Base-by-base conservation (phyloP, 306 rosid species). In the Malus asiatica region DNA sequence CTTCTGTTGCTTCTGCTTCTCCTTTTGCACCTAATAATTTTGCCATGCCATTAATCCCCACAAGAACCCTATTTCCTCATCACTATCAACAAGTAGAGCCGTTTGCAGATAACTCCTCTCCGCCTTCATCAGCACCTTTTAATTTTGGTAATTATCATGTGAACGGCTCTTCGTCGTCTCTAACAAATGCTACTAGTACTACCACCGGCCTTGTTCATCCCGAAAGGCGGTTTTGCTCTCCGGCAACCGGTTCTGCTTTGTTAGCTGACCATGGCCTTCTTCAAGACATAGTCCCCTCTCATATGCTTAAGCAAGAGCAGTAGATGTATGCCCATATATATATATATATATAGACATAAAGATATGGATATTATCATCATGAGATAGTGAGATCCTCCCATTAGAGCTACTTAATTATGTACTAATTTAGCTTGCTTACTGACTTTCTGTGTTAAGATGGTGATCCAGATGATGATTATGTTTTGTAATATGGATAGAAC, bases 271-370 rank as follows among this genome's bases (percentile, higher is more conserved):
- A 89, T 68, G 97, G 96, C 5, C 90, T 90, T 83, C 97, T 91
- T 83, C 89, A 94, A 81, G 96, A 94, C 80, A 85, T 88, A 46
- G 69, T 89, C 74, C 84, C 96, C 61, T 83, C 91, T 5, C 84
- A 86, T 60, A 86, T 81, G 88, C 81, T 91, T 42, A 87, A 91
- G 82, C 86, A 88, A 67, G 88, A 84, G 40, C 82, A 83, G 79
- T n/a, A 76, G 64, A 53, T 33, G 9, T 38, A 45, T 4, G 20
- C 8, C 8, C 51, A 35, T 46, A 46, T 13, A 46, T 48, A 14
- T 33, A 33, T 33, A 33, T 14, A 48, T 45, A 12, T 71, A 25
- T 46, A 71, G 22, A 55, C 53, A 16, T 9, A 53, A 58, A 42
- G 20, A 25, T 57, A 44, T 42, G 40, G 8, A 66, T 53, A 57